Evolutionary conservation across 208 protist genomes (phyloP), one percentile per base, ranked within the genome.

Genomic region (Leishmania tarentolae): DNA sequence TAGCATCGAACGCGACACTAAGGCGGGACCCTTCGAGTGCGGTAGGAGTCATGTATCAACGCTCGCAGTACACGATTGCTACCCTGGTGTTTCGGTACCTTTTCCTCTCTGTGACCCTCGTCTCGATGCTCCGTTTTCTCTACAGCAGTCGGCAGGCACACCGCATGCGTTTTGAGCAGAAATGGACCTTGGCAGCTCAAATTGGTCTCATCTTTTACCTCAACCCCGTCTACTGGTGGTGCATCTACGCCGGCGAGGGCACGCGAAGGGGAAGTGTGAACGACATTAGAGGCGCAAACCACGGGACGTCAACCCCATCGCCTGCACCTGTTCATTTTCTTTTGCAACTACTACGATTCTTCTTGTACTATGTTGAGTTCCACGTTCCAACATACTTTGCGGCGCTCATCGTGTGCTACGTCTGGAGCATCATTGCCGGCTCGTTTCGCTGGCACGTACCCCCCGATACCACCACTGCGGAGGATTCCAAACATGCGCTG

Each of bases 371-470:
- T 63, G 73, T 95, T 17, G 93, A 96, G 84, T 96, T 95, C 69
- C 90, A 89, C 70, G 52, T 95, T 31, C 91, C 93, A 17, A 93
- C 83, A 15, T 95, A 91, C 82, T 95, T 96, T 83, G 86, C 83
- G 42, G 90, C 88, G 0, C 53, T 93, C 21, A 75, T 91, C 1
- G 86, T 91, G 76, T 90, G 88, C 76, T 95, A 93, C 76, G 82
- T 89, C 17, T 94, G 92, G 82, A 87, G 88, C n/a, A 65, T 93
- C 37, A 86, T 93, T 73, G 85, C 78, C 44, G 81, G 87, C 24
- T 90, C 92, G 1, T 87, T 90, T 70, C 78, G 75, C 19, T 91
- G 86, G 82, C 35, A 28, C 71, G 21, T 61, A 15, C 35, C 72
- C 11, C 21, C 52, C 24, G 46, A 46, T 31, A 1, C 8, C 28